Conservation (phyloP, 2,329 filamentous ascomycete genomes). For the Colletotrichum tofieldiae region DNA sequence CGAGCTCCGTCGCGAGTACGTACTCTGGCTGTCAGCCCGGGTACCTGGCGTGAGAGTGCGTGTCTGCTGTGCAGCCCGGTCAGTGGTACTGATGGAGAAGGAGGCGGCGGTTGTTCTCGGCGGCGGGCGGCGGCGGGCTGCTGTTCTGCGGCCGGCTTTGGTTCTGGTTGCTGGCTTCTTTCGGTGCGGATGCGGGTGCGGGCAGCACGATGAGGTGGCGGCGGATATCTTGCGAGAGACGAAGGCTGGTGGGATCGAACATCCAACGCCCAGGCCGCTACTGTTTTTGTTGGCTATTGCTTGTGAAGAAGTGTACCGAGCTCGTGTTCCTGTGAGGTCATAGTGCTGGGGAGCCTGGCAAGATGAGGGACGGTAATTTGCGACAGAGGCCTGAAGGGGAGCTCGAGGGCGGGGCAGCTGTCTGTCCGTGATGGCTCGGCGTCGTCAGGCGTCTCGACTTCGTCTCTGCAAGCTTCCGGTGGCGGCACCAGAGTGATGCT, state of each 20-base stretch:
- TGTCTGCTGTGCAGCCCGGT: conserved; percentile 10
- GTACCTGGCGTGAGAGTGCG: conserved; percentile 11
- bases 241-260: neutral
- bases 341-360: conserved; percentile 34
- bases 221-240: conserved; percentile 1
- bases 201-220: conserved; percentile 11
- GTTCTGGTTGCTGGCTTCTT: conserved; percentile 5
- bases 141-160: conserved; percentile 33
- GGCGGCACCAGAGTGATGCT: conserved; percentile 1
- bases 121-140: conserved; percentile 26
- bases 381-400: conserved; percentile 15
- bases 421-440: conserved; percentile 15
- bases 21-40: conserved; percentile 24
- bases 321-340: conserved; percentile 42
- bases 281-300: conserved; percentile 5
- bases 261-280: neutral
- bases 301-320: conserved; percentile 22
- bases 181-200: neutral
- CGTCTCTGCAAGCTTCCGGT: conserved; percentile 7
- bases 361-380: conserved; percentile 24
- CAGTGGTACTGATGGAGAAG: conserved; percentile 27
- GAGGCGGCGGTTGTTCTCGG: conserved; percentile 11
- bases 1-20: conserved; percentile 22
- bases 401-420: conserved; percentile 28
- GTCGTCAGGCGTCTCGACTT: neutral